Evolutionary conservation across 441 rosid genomes (phyloP), one percentile per base, ranked within the genome.

Genomic region (Viola pubescens): DNA sequence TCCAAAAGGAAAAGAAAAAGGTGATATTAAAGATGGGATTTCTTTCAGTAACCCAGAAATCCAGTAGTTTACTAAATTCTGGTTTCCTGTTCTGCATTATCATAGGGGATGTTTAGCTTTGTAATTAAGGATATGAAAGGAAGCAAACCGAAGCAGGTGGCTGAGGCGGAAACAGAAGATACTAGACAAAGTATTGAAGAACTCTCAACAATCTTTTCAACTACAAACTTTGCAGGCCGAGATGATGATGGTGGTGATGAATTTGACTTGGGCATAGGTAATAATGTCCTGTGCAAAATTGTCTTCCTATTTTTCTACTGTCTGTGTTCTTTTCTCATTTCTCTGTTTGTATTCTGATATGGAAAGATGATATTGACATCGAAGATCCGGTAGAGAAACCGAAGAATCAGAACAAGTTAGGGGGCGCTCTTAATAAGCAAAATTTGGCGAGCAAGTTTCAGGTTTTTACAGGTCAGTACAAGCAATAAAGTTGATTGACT

Each of bases 1-100:
- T 70, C 61, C 87, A 71, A 37, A 89, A 81, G 74, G 96, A 89
- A 73, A 89, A 92, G 82, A 89, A 84, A 76, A 89, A 83, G 91
- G 85, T 82, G 75, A 26, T 26, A n/a, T 58, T 19, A 54, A 64
- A 16, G 54, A 19, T 40, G 49, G 52, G 48, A 58, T 58, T 66
- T 45, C 39, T 54, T 42, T 19, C 4, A 3, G 40, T 52, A 26
- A 26, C 34, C 34, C 34, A 26, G 34, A 26, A 26, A 16, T 19
- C 10, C 14, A 13, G 54, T 48, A 3, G 7, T 52, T 13, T 13
- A 11, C 3, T 53, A 9, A 48, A 11, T 7, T 55, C 47, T 55
- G 50, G 46, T 54, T 58, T 55, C 26, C 12, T 57, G 47, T 68
- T 69, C 67, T 57, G 61, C 44, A 44, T 75, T 41, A 7, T 16